Conservation (phyloP, 2,329 filamentous ascomycete genomes). For the Monilinia vaccinii-corymbosi region DNA sequence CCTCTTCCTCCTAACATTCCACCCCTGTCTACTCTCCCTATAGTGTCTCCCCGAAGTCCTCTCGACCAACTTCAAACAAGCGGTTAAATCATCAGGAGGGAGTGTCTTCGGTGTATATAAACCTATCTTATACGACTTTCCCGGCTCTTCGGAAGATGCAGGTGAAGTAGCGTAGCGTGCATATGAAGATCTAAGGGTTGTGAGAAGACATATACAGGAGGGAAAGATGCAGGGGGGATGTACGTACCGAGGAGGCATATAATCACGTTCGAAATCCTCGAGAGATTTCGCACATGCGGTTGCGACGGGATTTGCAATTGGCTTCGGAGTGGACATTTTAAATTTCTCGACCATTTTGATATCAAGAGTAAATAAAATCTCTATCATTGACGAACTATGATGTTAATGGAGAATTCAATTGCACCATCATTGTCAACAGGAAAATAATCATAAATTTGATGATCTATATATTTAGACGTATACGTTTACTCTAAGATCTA, state of each 20-base stretch:
- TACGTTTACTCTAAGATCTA: no score
- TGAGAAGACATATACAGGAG: not conserved
- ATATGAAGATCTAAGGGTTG: constrained; percentile 4
- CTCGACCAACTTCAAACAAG: constrained; percentile 50
- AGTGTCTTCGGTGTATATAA: constrained; percentile 37
- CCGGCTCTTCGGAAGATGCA: constrained; percentile 23
- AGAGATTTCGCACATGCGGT: constrained; percentile 40
- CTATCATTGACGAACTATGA: not conserved
- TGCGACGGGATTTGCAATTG: constrained; percentile 35
- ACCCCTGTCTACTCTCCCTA: constrained; percentile 50
- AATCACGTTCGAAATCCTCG: constrained; percentile 39
- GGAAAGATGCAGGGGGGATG: not conserved
- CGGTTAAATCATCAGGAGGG: constrained; percentile 36
- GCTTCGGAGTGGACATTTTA: not conserved
- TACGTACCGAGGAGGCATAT: constrained; percentile 35
- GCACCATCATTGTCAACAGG: not conserved
- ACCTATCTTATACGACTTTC: constrained; percentile 34
- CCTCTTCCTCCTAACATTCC: constrained; percentile 52
- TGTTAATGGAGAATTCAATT: not conserved
- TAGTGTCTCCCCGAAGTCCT: constrained; percentile 58
- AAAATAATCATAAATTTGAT: not conserved
- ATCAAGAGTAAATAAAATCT: not conserved
- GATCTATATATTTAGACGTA: no score
- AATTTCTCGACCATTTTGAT: no score
- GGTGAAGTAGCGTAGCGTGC: not conserved